These are phyloP conservation scores for Aspergillus pseudoglaucus DNA, from an alignment of 2,329 filamentous ascomycete species.

Conservation along the genomic window DNA sequence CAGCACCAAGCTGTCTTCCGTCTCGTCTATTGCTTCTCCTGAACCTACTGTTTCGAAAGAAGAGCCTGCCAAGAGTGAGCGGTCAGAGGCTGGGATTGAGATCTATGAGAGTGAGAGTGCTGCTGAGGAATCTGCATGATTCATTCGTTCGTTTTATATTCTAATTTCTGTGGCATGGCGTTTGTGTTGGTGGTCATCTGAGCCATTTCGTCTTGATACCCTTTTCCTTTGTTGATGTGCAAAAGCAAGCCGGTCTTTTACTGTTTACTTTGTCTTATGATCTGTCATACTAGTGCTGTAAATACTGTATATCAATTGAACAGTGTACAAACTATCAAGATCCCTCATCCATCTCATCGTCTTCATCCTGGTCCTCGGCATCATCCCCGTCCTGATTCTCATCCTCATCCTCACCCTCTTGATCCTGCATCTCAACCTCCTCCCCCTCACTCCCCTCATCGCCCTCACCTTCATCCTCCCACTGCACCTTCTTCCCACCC, in stretches of 20 bases:
- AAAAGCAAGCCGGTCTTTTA: no score
- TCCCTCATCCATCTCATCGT: constrained; percentile 7
- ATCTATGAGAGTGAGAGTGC: constrained; percentile 66
- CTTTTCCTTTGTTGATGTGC: background rate
- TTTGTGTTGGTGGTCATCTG: background rate
- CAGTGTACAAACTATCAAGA: constrained; percentile 2
- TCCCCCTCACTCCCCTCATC: constrained; percentile 23
- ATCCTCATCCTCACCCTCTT: constrained; percentile 16
- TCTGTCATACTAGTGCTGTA: background rate
- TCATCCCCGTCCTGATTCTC: constrained; percentile 9
- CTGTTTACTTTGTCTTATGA: background rate
- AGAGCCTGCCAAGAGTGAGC: constrained; percentile 44
- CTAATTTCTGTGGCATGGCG: background rate
- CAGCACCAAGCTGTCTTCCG: constrained; percentile 15
- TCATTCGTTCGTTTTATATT: background rate
- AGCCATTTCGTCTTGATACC: background rate
- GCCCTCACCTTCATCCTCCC: constrained; percentile 17
- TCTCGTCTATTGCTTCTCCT: constrained; percentile 21
- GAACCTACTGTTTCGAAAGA: constrained; percentile 24
- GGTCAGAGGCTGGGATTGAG: constrained; percentile 53
- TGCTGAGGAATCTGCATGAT: constrained; percentile 38
- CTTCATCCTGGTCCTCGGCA: constrained; percentile 9
- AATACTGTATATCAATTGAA: background rate
- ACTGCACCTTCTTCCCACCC: constrained; percentile 11
- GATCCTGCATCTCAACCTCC: constrained; percentile 24